Conservation (phyloP, 2,329 filamentous ascomycete genomes). For the Penicillium brevicompactum region DNA sequence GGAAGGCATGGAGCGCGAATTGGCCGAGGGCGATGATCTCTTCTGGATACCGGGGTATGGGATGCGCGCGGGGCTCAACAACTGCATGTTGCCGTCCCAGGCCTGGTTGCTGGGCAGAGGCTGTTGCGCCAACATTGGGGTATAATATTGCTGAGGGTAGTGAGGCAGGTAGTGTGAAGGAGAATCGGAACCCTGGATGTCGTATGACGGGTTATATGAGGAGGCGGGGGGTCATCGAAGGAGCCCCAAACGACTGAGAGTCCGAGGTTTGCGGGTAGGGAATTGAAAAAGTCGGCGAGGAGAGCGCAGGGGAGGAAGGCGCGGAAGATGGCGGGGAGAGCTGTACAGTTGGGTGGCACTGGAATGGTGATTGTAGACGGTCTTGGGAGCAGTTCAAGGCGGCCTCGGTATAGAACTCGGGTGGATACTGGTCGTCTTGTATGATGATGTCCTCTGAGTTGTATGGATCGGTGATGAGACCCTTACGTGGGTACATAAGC, state of each 20-base stretch:
- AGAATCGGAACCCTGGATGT: constrained; percentile 35
- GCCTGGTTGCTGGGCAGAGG: constrained; percentile 35
- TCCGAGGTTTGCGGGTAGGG: constrained; percentile 30
- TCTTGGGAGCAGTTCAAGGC: constrained; percentile 30
- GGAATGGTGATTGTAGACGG: constrained; percentile 36
- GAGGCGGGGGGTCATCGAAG: constrained; percentile 44
- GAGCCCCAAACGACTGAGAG: constrained; percentile 36
- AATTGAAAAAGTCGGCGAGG: constrained; percentile 34
- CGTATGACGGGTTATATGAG: constrained; percentile 42
- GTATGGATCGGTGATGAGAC: constrained; percentile 44
- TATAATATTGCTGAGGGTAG: constrained; percentile 32
- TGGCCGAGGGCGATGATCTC: constrained; percentile 46
- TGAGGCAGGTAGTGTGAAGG: constrained; percentile 35
- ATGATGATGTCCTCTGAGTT: constrained; percentile 37
- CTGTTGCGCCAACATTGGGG: constrained; percentile 45
- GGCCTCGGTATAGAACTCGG: constrained; percentile 32
- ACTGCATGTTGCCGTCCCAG: constrained; percentile 40
- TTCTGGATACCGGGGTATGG: constrained; percentile 39
- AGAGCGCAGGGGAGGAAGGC: constrained; percentile 36
- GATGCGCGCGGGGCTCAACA: constrained; percentile 38
- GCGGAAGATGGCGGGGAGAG: constrained; percentile 40
- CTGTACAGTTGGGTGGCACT: constrained; percentile 35
- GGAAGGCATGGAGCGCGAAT: constrained; percentile 43
- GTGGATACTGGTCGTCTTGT: constrained; percentile 42
- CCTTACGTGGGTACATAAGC: constrained; percentile 47